Evolutionary conservation across 495 filamentous ascomycete genomes (phyloP), one percentile per base, ranked within the genome.

Genomic region (Daldinia childiae): DNA sequence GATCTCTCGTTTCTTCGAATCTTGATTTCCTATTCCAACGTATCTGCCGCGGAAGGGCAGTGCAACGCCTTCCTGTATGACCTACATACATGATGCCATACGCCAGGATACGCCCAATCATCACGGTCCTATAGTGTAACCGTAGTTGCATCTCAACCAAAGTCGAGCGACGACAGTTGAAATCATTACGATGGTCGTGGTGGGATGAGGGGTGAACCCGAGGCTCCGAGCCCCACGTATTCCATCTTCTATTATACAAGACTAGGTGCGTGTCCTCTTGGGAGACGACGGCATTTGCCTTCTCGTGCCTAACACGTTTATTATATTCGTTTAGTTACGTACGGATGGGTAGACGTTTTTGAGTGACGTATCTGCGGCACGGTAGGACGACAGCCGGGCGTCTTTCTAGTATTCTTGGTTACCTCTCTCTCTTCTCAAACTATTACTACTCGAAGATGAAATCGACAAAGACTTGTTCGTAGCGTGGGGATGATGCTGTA

Each of bases 71-170:
- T 66, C 45, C 67, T 74, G 72, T 74, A 74, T 74, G 67, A 74
- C 72, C 68, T 74, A 74, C 72, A 74, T 74, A 68, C 63, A 71
- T 71, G 68, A 70, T 71, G 68, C 64, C 67, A 74, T 70, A 67
- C 41, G 30, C 64, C 62, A 67, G 59, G 58, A 34, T 61, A 63
- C 19, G 51, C 30, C 68, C 72, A 71, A 70, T 74, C 54, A 67
- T 26, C 62, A 39, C 54, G 32, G 60, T 64, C 36, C 54, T 56
- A 73, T 36, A 60, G 39, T 69, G 66, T 58, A 63, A 66, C 71
- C 50, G 27, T 52, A 50, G 71, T 66, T 60, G 51, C 71, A 73
- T 69, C 62, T 69, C 66, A 52, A 63, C 71, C 66, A 73, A 43
- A 58, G 62, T 26, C 57, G 43, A 73, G 43, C 57, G 52, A 66